A percentile compares a stretch with the other conserved stretches of the same genome.
phyloP scores from a whole-genome alignment of 805 yeast species.

The Scheffersomyces amazonensis region DNA sequence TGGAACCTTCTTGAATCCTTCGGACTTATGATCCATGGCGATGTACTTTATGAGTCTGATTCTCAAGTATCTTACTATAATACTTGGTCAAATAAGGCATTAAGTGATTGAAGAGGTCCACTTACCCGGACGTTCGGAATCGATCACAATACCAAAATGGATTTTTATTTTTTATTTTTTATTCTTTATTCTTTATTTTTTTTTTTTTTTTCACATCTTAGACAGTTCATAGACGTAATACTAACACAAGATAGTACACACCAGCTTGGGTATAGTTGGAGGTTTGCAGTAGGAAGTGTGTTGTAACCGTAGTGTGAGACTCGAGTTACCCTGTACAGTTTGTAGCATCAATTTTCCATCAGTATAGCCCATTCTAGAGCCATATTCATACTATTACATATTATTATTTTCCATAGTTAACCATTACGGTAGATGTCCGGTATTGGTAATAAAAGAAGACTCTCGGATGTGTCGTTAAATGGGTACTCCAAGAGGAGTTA shows the following conservation, averaged over 20 bases:
- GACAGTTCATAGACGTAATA: too few relatives aligned
- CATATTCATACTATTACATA: too few relatives aligned
- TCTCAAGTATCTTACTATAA: conserved; percentile 29
- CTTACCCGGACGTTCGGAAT: too few relatives aligned
- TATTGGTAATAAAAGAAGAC: conserved; percentile 8
- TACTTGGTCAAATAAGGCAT: conserved; percentile 25
- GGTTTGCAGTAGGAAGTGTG: too few relatives aligned
- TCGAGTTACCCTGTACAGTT: too few relatives aligned
- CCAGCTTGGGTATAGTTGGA: too few relatives aligned
- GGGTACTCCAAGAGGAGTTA: conserved; percentile 2
- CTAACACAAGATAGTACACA: too few relatives aligned
- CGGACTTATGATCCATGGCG: conserved; percentile 35
- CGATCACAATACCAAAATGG: not conserved
- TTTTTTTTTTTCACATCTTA: too few relatives aligned
- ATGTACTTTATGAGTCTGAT: conserved; percentile 24
- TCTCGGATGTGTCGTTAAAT: conserved; percentile 6
- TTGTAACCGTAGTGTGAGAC: too few relatives aligned
- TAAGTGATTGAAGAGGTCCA: too few relatives aligned
- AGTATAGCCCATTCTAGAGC: too few relatives aligned
- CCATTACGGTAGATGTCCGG: conserved; percentile 1
- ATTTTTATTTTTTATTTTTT: not conserved
- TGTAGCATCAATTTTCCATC: too few relatives aligned
- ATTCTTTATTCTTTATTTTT: not conserved
- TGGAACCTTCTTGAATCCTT: conserved; percentile 25
- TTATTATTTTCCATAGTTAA: not conserved